These are phyloP conservation scores for Quercus suber DNA, from an alignment of 306 rosid species.

Conservation along the genomic window DNA sequence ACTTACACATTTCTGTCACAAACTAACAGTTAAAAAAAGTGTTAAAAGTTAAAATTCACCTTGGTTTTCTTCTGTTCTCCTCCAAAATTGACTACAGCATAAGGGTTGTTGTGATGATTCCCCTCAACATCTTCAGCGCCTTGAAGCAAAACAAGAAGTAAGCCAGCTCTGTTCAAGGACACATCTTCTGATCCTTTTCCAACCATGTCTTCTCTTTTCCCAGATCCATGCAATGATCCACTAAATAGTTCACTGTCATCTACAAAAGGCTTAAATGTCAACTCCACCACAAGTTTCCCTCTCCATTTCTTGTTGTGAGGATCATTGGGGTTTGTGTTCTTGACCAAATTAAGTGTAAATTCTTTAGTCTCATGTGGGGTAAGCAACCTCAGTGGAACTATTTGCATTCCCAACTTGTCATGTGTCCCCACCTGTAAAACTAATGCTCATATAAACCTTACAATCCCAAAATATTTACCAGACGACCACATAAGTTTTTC, in stretches of 20 bases:
- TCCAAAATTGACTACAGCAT: slow-evolving; percentile 11
- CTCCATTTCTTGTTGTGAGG: slow-evolving; percentile 19
- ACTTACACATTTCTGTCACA: neutral
- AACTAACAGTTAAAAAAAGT: neutral
- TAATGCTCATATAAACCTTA: neutral
- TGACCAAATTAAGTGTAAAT: slow-evolving; percentile 23
- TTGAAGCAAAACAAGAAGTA: slow-evolving; percentile 21
- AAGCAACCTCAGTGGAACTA: slow-evolving; percentile 27
- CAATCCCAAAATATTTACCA: neutral
- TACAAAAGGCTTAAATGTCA: slow-evolving; percentile 27
- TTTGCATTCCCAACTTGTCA: slow-evolving; percentile 33
- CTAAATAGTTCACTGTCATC: slow-evolving; percentile 7
- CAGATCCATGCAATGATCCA: slow-evolving; percentile 12
- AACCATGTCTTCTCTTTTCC: neutral
- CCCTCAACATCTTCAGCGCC: slow-evolving; percentile 21
- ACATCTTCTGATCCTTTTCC: neutral
- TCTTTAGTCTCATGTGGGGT: slow-evolving; percentile 17
- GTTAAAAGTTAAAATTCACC: neutral
- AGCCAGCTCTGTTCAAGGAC: slow-evolving; percentile 6
- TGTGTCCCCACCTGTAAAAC: slow-evolving; percentile 21
- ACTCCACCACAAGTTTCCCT: slow-evolving; percentile 33
- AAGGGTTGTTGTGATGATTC: slow-evolving; percentile 30
- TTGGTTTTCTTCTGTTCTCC: slow-evolving; percentile 27
- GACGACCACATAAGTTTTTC: neutral
- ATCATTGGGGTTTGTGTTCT: slow-evolving; percentile 29